Evolutionary conservation across 2,329 filamentous ascomycete species (phyloP).

Genomic region (Epichloe brachyelytri): DNA sequence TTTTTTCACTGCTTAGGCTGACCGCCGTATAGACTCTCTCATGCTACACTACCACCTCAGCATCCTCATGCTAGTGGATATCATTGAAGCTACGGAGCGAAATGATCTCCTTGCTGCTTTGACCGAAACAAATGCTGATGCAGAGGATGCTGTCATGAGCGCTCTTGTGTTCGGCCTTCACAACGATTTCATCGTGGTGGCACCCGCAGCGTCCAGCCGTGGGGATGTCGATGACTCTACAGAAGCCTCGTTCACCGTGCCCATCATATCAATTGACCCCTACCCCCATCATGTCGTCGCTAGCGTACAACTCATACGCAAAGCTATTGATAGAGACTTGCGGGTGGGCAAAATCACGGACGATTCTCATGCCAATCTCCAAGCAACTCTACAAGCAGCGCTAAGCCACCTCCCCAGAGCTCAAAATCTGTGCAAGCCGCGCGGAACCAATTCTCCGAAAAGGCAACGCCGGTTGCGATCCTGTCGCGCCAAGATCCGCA

Average conservation of each 20-base stretch:
- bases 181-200: conserved; percentile 12
- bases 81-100: conserved; percentile 17
- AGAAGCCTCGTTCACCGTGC: conserved; percentile 10
- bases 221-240: not conserved
- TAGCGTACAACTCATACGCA: conserved; percentile 16
- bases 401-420: conserved; percentile 16
- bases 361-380: conserved; percentile 14
- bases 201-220: not conserved
- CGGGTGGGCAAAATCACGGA: conserved; percentile 12
- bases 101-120: conserved; percentile 15
- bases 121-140: conserved; percentile 13
- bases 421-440: conserved; percentile 20
- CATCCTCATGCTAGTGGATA: conserved; percentile 18
- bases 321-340: conserved; percentile 18
- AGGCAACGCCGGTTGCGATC: not conserved
- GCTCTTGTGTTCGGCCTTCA: conserved; percentile 18
- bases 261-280: conserved; percentile 20
- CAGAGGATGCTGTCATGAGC: conserved; percentile 20
- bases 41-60: conserved; percentile 22
- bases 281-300: conserved; percentile 19
- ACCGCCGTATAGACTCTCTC: conserved; percentile 14
- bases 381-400: conserved; percentile 14
- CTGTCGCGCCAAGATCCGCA: conserved; percentile 7
- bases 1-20: not conserved
- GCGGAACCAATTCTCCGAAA: conserved; percentile 11